phyloP scores from a whole-genome alignment of 345 rosid species.

The Eutrema japonicum region DNA sequence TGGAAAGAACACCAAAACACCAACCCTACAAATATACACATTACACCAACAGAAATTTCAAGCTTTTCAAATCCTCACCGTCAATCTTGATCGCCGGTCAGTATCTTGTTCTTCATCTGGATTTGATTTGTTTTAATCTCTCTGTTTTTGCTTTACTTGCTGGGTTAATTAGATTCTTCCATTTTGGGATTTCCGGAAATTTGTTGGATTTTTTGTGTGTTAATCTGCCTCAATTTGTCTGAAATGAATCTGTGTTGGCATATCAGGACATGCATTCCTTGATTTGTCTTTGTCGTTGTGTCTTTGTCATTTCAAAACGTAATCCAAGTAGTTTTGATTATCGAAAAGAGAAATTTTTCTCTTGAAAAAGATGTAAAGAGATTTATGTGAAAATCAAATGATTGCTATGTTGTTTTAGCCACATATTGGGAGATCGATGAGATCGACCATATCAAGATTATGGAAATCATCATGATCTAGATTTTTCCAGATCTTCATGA shows the following conservation, averaged over 20 bases:
- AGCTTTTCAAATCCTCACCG: not conserved
- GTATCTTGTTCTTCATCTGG: conserved; percentile 13
- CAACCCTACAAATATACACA: conserved; percentile 21
- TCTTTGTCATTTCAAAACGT: not conserved
- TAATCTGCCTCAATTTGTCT: not conserved
- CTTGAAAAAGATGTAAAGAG: not conserved
- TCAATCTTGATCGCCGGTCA: not conserved
- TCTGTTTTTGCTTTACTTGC: not conserved
- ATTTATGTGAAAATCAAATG: not conserved
- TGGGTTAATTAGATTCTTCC: not conserved
- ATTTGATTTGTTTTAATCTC: not conserved
- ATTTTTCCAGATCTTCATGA: too few species aligned
- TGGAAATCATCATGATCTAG: too few species aligned
- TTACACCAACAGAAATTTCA: conserved; percentile 23
- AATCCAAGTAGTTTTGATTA: not conserved
- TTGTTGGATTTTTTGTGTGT: not conserved
- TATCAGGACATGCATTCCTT: not conserved
- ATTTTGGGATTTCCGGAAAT: not conserved
- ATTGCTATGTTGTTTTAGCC: not conserved
- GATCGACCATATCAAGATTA: too few species aligned
- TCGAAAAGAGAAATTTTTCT: not conserved
- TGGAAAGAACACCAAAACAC: conserved; percentile 28
- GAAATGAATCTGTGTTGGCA: not conserved
- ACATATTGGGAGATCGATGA: too few species aligned
- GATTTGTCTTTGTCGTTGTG: not conserved